phyloP scores from a whole-genome alignment of 768 basidiomycete genomes.

The Rubroboletus satanas region DNA sequence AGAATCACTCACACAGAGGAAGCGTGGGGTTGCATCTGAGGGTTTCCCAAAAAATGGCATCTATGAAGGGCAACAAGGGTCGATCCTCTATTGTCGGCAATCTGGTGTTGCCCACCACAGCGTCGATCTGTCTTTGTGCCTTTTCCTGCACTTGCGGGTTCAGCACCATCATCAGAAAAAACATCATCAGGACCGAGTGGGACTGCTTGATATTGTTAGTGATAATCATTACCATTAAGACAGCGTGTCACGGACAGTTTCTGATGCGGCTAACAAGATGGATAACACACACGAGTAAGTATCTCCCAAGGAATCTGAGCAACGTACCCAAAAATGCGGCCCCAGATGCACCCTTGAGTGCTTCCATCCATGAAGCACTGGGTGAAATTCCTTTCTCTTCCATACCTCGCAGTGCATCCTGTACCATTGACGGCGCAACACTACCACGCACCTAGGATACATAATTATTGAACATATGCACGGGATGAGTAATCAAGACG shows the following conservation, averaged over 20 bases:
- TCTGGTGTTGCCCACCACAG: slow-evolving; percentile 1
- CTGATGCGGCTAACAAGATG: neutral
- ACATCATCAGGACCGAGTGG: neutral
- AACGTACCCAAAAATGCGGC: slow-evolving; percentile 8
- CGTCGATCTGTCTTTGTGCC: slow-evolving; percentile 9
- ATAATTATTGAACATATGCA: neutral
- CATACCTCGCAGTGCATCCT: slow-evolving; percentile 1
- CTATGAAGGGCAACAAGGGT: slow-evolving; percentile 4
- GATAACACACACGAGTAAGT: neutral
- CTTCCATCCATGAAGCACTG: slow-evolving; percentile 1
- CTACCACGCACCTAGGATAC: neutral
- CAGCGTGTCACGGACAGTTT: neutral
- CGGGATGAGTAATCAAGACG: too few relatives aligned
- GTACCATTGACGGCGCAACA: slow-evolving; percentile 1
- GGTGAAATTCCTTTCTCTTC: neutral
- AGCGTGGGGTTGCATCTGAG: neutral
- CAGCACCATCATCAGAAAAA: slow-evolving; percentile 8
- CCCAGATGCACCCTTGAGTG: slow-evolving; percentile 6
- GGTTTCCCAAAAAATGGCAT: slow-evolving; percentile 6
- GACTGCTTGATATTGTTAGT: neutral
- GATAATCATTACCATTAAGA: neutral
- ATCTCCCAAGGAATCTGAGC: neutral
- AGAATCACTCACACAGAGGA: slow-evolving; percentile 1
- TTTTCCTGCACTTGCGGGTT: slow-evolving; percentile 3
- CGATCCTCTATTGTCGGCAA: slow-evolving; percentile 10